Evolutionary conservation across 2,329 filamentous ascomycete genomes (phyloP), one percentile per base, ranked within the genome.

Genomic region (Akanthomyces muscarius): DNA sequence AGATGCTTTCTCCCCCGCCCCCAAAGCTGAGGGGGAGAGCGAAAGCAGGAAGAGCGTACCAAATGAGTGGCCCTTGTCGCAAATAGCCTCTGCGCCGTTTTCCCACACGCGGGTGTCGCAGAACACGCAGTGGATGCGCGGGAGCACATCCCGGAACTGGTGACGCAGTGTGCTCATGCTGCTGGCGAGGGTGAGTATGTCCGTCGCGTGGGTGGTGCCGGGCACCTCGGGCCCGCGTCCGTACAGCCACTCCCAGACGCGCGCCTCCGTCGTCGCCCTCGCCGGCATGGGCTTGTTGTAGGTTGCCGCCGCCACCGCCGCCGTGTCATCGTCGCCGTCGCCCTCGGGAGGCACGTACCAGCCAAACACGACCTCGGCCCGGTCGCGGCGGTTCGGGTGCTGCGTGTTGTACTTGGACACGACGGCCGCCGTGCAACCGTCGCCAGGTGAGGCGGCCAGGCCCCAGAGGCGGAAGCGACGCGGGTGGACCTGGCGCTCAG

Each of bases 241-340:
- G 67, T 86, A 86, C 80, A 86, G 83, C 78, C 81, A 84, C 65
- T 86, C 81, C 79, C 83, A 86, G 51, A 82, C 75, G 44, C 74
- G 73, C 0, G 78, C 84, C 69, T 87, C 84, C 2, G 83, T 84
- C n/a, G 81, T 82, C 23, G 83, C 71, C 2, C 66, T 68, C 58
- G 64, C 67, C 30, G 61, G 61, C 45, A 52, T 21, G 16, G 33
- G 11, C 10, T 11, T 56, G 25, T 23, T 23, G 18, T 7, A 16
- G 7, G 14, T n/a, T 11, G 33, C n/a, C 38, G 23, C 33, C 6
- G 10, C 18, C 38, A 18, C 44, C 25, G 42, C 18, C 33, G 45
- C 18, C 8, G 28, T 36, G 6, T 67, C 62, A 5, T 56, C 55
- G 36, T 57, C 61, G 1, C 63, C 66, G 18, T 66, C 61, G 8